A percentile compares a stretch with the other conserved stretches of the same genome.
Conservation (phyloP, 345 rosid species). For the Camelina hispida region DNA sequence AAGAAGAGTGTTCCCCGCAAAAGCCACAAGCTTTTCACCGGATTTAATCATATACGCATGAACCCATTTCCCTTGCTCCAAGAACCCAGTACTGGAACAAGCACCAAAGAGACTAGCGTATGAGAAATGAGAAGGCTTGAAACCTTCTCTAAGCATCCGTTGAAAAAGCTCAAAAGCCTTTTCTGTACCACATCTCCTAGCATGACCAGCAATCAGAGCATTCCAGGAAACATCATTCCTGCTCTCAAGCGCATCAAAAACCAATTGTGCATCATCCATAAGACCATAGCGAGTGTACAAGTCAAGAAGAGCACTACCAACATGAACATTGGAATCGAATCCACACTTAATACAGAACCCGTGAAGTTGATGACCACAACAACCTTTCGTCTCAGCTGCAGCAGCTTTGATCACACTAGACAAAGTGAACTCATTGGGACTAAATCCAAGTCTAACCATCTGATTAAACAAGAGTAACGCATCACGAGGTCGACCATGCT, state of each 20-base stretch:
- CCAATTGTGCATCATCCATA: slow-evolving; percentile 53
- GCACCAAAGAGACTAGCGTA: slow-evolving; percentile 58
- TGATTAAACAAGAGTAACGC: slow-evolving; percentile 53
- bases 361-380: slow-evolving; percentile 61
- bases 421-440: slow-evolving; percentile 62
- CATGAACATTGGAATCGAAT: slow-evolving; percentile 56
- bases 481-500: slow-evolving; percentile 48
- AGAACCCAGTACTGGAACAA: slow-evolving; percentile 58
- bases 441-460: slow-evolving; percentile 51
- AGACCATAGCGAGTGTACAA: slow-evolving; percentile 59
- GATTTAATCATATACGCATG: slow-evolving; percentile 64
- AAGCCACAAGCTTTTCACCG: slow-evolving; percentile 57
- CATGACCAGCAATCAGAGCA: slow-evolving; percentile 67
- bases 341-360: slow-evolving; percentile 56
- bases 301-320: slow-evolving; percentile 67
- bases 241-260: slow-evolving; percentile 51
- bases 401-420: slow-evolving; percentile 68
- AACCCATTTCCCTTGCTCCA: slow-evolving; percentile 80
- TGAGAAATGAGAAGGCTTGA: slow-evolving; percentile 58
- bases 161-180: slow-evolving; percentile 52
- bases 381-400: slow-evolving; percentile 41
- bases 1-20: slow-evolving; percentile 65
- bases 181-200: slow-evolving; percentile 59
- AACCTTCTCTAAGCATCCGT: slow-evolving; percentile 57
- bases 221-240: slow-evolving; percentile 77